phyloP scores from a whole-genome alignment of 306 rosid genomes.

The Medicago arabica region DNA sequence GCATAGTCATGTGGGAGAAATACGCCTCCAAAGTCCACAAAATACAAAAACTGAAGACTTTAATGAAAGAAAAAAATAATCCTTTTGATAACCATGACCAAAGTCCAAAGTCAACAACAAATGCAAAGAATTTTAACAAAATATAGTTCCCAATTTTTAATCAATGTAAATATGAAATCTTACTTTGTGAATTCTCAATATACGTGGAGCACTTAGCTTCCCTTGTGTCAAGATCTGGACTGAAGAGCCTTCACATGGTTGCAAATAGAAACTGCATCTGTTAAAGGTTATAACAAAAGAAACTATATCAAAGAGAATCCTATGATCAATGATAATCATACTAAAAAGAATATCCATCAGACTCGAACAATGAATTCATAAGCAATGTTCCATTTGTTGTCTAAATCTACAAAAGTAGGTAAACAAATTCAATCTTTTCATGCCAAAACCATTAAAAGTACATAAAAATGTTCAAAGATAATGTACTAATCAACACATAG shows the following conservation, averaged over 20 bases:
- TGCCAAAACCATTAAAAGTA: conserved; percentile 18
- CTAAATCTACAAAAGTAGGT: conserved; percentile 16
- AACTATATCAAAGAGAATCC: conserved; percentile 30
- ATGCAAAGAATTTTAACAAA: neutral
- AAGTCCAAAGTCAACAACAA: conserved; percentile 13
- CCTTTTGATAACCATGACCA: conserved; percentile 27
- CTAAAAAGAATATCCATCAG: conserved; percentile 20
- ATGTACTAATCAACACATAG: conserved; percentile 22
- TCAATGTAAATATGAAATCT: conserved; percentile 42
- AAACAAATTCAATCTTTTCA: conserved; percentile 18
- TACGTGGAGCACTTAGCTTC: conserved; percentile 96
- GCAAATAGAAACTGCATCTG: conserved; percentile 98
- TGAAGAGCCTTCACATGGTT: conserved; percentile 91
- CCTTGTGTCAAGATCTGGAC: conserved; percentile 95
- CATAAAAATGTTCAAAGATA: conserved; percentile 9
- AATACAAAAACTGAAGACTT: conserved; percentile 14
- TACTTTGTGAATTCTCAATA: conserved; percentile 93
- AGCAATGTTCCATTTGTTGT: conserved; percentile 25
- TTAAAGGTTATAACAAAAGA: conserved; percentile 34
- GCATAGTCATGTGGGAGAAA: conserved; percentile 25
- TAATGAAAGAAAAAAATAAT: neutral
- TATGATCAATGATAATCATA: neutral
- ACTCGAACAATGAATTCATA: conserved; percentile 28
- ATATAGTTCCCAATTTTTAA: conserved; percentile 11
- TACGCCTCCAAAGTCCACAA: conserved; percentile 22